Percentiles rank a stretch among this genome's conserved stretches.
Conservation (phyloP, 129 eudicot species). For the Pittosporum tobira region DNA sequence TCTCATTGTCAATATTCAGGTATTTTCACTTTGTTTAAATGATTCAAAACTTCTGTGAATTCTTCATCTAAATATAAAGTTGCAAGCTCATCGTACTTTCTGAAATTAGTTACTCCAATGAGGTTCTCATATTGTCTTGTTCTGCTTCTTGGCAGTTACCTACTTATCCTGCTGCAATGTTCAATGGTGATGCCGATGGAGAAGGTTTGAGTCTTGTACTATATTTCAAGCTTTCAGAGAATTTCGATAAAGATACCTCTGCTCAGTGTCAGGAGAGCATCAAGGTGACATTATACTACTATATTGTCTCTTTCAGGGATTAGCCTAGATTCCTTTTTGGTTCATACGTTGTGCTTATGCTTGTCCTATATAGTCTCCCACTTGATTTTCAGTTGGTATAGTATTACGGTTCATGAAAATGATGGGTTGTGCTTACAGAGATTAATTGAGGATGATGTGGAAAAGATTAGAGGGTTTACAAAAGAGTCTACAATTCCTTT, state of each 20-base stretch:
- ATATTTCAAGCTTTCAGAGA: conserved; percentile 66
- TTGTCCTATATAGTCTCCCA: neutral
- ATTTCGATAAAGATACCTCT: conserved; percentile 47
- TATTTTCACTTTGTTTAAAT: conserved; percentile 1
- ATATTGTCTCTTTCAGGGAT: too few species aligned
- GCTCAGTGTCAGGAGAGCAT: conserved; percentile 57
- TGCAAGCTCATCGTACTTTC: neutral
- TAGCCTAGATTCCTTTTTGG: neutral
- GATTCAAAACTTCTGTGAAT: neutral
- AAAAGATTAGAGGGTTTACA: conserved; percentile 55
- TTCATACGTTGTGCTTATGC: neutral
- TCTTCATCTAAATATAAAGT: conserved; percentile 4
- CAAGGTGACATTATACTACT: conserved; percentile 34
- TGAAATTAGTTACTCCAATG: neutral
- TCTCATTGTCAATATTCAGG: conserved; percentile 90
- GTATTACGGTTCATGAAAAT: neutral
- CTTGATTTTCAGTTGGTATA: neutral
- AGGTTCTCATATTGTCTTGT: conserved; percentile 4
- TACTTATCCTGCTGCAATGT: conserved; percentile 73
- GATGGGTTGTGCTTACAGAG: conserved; percentile 35
- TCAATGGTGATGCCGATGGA: conserved; percentile 72
- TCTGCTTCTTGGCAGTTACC: conserved; percentile 50
- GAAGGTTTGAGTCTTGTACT: conserved; percentile 90
- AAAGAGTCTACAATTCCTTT: conserved; percentile 61
- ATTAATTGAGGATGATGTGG: conserved; percentile 62